These are phyloP conservation scores for Talinum fruticosum DNA, from an alignment of 148 eudicot species.

Conservation along the genomic window DNA sequence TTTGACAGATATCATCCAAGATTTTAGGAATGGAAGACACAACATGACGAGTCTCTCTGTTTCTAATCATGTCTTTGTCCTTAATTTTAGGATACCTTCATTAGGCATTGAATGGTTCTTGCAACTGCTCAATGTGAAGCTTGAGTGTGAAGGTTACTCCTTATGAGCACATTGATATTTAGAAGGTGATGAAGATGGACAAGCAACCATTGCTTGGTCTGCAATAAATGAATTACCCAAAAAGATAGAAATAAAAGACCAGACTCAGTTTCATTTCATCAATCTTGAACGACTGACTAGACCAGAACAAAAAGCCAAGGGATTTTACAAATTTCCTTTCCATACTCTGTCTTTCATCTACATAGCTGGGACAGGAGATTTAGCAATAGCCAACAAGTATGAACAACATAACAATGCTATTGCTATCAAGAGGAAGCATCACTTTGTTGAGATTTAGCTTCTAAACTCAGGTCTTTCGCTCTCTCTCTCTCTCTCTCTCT, in stretches of 20 bases:
- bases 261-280: not conserved
- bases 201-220: no score
- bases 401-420: slow-evolving; percentile 15
- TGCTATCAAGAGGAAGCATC: not conserved
- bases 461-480: not conserved
- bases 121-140: no score
- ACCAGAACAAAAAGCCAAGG: not conserved
- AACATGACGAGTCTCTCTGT: no score
- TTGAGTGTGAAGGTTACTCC: no score
- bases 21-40: no score
- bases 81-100: no score
- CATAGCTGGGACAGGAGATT: slow-evolving; percentile 13
- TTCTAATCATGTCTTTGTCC: no score
- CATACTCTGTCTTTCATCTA: slow-evolving; percentile 2
- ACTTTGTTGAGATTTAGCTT: not conserved
- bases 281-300: not conserved
- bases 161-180: no score
- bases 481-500: not conserved
- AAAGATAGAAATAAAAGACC: not conserved
- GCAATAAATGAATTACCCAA: no score
- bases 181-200: no score
- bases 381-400: slow-evolving; percentile 5
- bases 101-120: no score
- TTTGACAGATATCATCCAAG: no score
- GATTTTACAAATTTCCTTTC: not conserved